A percentile compares a stretch with the other conserved stretches of the same genome.
Conservation (phyloP, 352 stramenopile species). For the Phytophthora parvispora region DNA sequence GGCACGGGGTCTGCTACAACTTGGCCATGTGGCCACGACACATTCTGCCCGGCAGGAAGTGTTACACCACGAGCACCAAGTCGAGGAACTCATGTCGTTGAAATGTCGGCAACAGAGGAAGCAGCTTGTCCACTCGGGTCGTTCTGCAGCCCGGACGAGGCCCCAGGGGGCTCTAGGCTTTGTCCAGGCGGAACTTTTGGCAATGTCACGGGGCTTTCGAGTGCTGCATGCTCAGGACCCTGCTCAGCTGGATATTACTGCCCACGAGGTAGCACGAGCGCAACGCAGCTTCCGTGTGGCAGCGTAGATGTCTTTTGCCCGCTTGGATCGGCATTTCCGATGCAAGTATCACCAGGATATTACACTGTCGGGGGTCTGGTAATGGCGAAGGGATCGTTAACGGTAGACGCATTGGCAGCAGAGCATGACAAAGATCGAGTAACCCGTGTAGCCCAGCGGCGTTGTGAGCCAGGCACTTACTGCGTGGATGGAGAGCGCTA, state of each 20-base stretch:
- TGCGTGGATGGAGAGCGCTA: constrained; percentile 50
- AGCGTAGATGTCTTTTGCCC: constrained; percentile 56
- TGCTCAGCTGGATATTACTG: constrained; percentile 76
- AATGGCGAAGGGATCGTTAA: constrained; percentile 11
- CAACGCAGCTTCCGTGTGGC: constrained; percentile 52
- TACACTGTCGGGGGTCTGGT: constrained; percentile 46
- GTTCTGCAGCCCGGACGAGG: constrained; percentile 57
- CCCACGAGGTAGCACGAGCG: constrained; percentile 47
- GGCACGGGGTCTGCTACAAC: constrained; percentile 60
- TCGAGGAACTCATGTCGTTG: constrained; percentile 45
- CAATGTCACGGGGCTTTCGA: constrained; percentile 43
- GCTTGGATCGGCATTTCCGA: constrained; percentile 47
- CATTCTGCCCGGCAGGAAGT: constrained; percentile 33
- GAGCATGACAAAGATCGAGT: constrained; percentile 8
- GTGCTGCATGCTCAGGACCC: constrained; percentile 50
- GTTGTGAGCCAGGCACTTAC: constrained; percentile 74
- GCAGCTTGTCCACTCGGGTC: constrained; percentile 47
- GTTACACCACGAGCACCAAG: constrained; percentile 16
- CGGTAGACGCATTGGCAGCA: constrained; percentile 14
- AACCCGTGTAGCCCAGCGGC: constrained; percentile 48
- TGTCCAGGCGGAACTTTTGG: constrained; percentile 81
- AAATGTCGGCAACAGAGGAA: constrained; percentile 9
- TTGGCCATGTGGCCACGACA: constrained; percentile 39
- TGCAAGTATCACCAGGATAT: constrained; percentile 42
- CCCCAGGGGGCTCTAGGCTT: constrained; percentile 33